phyloP scores from a whole-genome alignment of 2,329 filamentous ascomycete genomes.

The Emmonsiellopsis sp. region DNA sequence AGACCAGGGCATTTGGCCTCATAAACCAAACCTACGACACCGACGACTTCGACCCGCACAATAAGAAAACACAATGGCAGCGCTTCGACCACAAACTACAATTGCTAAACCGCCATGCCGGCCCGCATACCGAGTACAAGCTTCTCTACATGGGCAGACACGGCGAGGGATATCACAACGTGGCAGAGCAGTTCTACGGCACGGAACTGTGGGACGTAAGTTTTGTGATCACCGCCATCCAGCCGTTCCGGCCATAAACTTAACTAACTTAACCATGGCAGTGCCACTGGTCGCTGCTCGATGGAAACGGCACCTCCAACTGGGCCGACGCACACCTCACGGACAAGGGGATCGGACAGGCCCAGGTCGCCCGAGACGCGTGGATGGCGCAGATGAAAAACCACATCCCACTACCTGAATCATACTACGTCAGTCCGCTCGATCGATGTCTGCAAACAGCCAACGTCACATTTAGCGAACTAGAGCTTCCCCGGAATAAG shows the following conservation, averaged over 20 bases:
- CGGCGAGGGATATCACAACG: conserved; percentile 54
- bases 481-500: conserved; percentile 36
- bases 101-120: conserved; percentile 34
- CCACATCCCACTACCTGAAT: conserved; percentile 45
- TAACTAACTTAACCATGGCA: conserved; percentile 13
- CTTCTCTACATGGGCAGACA: conserved; percentile 53
- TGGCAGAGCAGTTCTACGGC: conserved; percentile 50
- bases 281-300: conserved; percentile 51
- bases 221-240: conserved; percentile 3
- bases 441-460: conserved; percentile 51
- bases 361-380: conserved; percentile 33
- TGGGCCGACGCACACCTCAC: conserved; percentile 55
- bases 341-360: conserved; percentile 43
- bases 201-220: conserved; percentile 51
- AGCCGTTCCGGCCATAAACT: background rate
- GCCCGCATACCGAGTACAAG: conserved; percentile 39
- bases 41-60: conserved; percentile 24
- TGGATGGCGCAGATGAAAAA: conserved; percentile 41
- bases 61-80: conserved; percentile 45
- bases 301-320: conserved; percentile 45
- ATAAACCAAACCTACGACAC: conserved; percentile 37
- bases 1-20: conserved; percentile 36
- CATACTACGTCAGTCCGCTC: conserved; percentile 51
- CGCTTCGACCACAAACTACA: conserved; percentile 42
- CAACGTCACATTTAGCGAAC: conserved; percentile 42